These are phyloP conservation scores for Penicillium desertorum DNA, from an alignment of 495 filamentous ascomycete genomes.

Conservation along the genomic window DNA sequence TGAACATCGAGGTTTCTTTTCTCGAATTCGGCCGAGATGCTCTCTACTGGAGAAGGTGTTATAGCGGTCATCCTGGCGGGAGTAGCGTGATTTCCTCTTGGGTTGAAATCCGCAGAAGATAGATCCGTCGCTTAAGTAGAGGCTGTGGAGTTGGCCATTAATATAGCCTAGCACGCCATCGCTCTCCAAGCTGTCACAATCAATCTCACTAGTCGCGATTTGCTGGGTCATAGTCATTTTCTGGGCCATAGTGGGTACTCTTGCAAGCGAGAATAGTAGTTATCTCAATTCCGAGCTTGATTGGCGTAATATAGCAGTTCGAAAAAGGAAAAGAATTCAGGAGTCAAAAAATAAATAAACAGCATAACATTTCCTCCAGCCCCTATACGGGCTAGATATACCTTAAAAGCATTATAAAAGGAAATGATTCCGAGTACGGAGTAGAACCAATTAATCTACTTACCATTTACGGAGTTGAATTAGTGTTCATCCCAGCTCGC, in stretches of 20 bases:
- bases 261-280: neutral
- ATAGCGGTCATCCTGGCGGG: neutral
- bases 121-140: neutral
- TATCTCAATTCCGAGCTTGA: neutral
- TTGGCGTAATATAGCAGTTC: neutral
- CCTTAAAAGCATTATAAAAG: too few relatives aligned
- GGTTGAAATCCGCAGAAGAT: neutral
- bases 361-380: too few relatives aligned
- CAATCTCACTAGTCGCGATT: neutral
- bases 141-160: neutral
- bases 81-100: neutral
- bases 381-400: too few relatives aligned
- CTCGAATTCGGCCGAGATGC: neutral
- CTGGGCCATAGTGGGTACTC: neutral
- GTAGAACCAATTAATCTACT: too few relatives aligned
- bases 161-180: constrained; percentile 2
- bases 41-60: neutral
- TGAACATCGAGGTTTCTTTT: neutral
- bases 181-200: neutral
- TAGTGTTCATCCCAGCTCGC: too few relatives aligned
- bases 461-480: too few relatives aligned
- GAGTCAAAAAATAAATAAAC: too few relatives aligned
- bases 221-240: constrained; percentile 1
- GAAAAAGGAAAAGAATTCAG: too few relatives aligned
- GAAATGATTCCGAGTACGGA: too few relatives aligned